Base-by-base conservation (phyloP, 1,284 basidiomycete species). In the Cryptococcus hybrid region DNA sequence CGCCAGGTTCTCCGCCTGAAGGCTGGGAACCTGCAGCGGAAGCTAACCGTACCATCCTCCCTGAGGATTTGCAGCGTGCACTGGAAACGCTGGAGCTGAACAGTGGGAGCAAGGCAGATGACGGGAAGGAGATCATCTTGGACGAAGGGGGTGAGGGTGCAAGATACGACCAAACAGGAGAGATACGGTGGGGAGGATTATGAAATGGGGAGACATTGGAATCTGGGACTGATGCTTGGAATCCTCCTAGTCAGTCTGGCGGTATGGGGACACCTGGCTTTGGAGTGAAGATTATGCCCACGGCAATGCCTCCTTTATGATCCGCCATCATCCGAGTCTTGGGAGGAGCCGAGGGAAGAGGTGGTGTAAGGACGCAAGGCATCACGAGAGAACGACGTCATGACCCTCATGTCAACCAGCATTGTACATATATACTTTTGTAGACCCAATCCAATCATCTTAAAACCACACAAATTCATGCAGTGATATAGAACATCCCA, bases 1-100 rank as follows among this genome's bases (percentile, higher is more conserved):
- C 95, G 0, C 96, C 96, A 1, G 96, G 95, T n/a, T 94, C 91
- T 0, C 95, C 96, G 0, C 95, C 95, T 0, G 87, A 96, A 2
- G 95, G 95, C 1, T 99, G 95, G 95, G 92, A 96, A 71, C 92
- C 85, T 36, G 85, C 93, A 59, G 80, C 81, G 46, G 96, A 99
- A 78, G 93, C 96, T 0, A 99, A 99, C 73, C 75, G 81, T 5
- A 80, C 85, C 4, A 89, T 94, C 4, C 84, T 98, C 38, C 95
- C 95, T 0, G 86, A 90, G 30, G 95, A 99, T 73, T 84, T 99
- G 64, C 89, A 92, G 47, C 75, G 81, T 12, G 92, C 92, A 7
- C 79, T 97, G 40, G 74, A 80, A 52, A 70, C 72, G n/a, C 66
- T 83, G 6, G 73, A 77, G 59, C 61, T 80, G 37, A 68, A 65